These are phyloP conservation scores for Rhodotorula taiwanensis DNA, from an alignment of 768 basidiomycete species.

Conservation along the genomic window DNA sequence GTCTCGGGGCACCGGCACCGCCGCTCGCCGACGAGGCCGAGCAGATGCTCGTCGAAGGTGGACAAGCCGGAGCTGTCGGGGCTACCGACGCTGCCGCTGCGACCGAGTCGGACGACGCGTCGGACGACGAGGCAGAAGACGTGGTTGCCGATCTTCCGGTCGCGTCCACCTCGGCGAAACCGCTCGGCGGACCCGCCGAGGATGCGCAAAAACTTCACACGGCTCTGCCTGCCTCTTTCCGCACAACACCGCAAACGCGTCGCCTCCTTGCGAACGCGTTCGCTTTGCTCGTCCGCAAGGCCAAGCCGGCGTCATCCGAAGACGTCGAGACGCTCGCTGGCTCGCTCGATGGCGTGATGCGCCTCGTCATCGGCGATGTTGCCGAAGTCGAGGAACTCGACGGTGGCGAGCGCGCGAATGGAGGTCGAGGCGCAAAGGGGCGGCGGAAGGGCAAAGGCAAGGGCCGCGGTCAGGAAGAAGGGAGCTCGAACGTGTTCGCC, in stretches of 20 bases:
- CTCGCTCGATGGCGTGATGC: constrained; percentile 17
- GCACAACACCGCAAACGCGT: constrained; percentile 36
- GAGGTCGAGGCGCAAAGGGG: constrained; percentile 26
- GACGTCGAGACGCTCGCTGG: not conserved
- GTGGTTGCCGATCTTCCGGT: constrained; percentile 12
- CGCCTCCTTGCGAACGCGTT: constrained; percentile 32
- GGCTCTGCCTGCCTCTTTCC: constrained; percentile 14
- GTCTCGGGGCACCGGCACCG: constrained; percentile 26
- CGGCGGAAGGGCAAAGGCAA: constrained; percentile 33
- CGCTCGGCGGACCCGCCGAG: not conserved
- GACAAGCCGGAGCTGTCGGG: too few species aligned
- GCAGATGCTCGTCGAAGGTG: not conserved
- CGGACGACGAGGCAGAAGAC: constrained; percentile 18
- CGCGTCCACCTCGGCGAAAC: constrained; percentile 30
- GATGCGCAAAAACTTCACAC: not conserved
- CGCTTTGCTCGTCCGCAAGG: constrained; percentile 36
- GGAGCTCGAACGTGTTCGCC: constrained; percentile 34
- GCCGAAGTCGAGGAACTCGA: constrained; percentile 14
- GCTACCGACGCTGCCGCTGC: not conserved
- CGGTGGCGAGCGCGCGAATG: constrained; percentile 19
- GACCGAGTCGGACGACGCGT: not conserved
- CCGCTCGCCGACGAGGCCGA: constrained; percentile 1
- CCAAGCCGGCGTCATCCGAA: not conserved
- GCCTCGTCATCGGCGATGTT: constrained; percentile 18
- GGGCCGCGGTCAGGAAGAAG: constrained; percentile 34